A percentile compares a stretch with the other conserved stretches of the same genome.
Conservation (phyloP, 1,284 basidiomycete genomes). For the Moesziomyces aphidis region DNA sequence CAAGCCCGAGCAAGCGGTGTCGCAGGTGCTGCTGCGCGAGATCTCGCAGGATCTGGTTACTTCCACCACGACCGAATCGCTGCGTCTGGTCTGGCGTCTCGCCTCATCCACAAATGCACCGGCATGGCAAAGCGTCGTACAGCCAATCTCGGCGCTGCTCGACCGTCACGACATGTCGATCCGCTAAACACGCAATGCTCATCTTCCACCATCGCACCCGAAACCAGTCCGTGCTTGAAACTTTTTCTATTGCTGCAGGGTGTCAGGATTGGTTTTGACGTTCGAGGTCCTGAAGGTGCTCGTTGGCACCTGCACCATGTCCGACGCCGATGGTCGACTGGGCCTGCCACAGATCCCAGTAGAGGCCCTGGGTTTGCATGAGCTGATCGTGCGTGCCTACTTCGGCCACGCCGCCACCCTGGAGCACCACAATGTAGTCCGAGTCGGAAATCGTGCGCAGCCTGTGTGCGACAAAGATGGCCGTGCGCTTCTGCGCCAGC, state of each 20-base stretch:
- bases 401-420: conserved; percentile 56
- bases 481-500: conserved; percentile 82
- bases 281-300: conserved; percentile 42
- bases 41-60: conserved; percentile 33
- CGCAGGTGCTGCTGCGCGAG: conserved; percentile 21
- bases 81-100: conserved; percentile 25
- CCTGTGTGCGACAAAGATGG: conserved; percentile 79
- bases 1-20: background rate
- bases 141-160: conserved; percentile 22
- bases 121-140: conserved; percentile 16
- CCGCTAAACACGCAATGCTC: conserved; percentile 10
- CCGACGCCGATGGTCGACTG: conserved; percentile 48
- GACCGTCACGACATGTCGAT: conserved; percentile 23
- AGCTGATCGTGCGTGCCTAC: conserved; percentile 59
- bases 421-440: conserved; percentile 63
- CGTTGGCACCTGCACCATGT: conserved; percentile 49
- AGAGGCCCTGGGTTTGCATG: conserved; percentile 52
- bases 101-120: background rate
- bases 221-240: background rate
- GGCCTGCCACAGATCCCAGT: conserved; percentile 62
- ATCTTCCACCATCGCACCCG: background rate
- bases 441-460: conserved; percentile 90
- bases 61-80: conserved; percentile 19
- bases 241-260: conserved; percentile 1
- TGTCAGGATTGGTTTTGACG: background rate